A percentile compares a stretch with the other conserved stretches of the same genome.
Conservation (phyloP, 768 basidiomycete species). For the Melanogaster broomeanus region DNA sequence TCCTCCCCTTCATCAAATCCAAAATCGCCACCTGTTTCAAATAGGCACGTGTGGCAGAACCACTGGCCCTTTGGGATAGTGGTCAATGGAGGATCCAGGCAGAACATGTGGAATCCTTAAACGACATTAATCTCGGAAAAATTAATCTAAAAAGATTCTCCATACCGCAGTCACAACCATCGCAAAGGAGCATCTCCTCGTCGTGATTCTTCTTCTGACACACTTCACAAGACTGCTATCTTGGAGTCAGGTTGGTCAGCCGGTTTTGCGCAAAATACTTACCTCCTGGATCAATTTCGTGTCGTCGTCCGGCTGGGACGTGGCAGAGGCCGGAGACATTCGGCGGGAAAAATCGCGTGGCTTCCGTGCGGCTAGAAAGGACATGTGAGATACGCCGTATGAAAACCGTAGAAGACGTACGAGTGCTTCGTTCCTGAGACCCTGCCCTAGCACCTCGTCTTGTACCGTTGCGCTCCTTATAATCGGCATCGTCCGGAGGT, state of each 20-base stretch:
- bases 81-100: conserved; percentile 87
- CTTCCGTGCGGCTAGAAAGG: conserved; percentile 37
- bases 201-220: conserved; percentile 88
- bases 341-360: conserved; percentile 20
- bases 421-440: conserved; percentile 49
- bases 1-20: conserved; percentile 99
- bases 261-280: conserved; percentile 26
- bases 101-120: conserved; percentile 94
- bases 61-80: conserved; percentile 91
- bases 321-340: conserved; percentile 21
- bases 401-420: conserved; percentile 29
- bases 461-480: conserved; percentile 51
- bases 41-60: conserved; percentile 92
- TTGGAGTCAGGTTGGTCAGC: conserved; percentile 20
- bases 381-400: conserved; percentile 10
- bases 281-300: conserved; percentile 55
- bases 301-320: conserved; percentile 36
- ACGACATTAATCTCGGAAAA: conserved; percentile 13
- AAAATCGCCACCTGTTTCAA: conserved; percentile 92
- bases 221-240: conserved; percentile 86
- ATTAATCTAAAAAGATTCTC: conserved; percentile 17
- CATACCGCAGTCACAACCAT: conserved; percentile 80
- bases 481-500: conserved; percentile 74
- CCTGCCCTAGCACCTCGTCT: conserved; percentile 55
- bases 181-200: conserved; percentile 90